A percentile compares a stretch with the other conserved stretches of the same genome.
phyloP scores from a whole-genome alignment of 305 asterid genomes.

The Striga hermonthica region DNA sequence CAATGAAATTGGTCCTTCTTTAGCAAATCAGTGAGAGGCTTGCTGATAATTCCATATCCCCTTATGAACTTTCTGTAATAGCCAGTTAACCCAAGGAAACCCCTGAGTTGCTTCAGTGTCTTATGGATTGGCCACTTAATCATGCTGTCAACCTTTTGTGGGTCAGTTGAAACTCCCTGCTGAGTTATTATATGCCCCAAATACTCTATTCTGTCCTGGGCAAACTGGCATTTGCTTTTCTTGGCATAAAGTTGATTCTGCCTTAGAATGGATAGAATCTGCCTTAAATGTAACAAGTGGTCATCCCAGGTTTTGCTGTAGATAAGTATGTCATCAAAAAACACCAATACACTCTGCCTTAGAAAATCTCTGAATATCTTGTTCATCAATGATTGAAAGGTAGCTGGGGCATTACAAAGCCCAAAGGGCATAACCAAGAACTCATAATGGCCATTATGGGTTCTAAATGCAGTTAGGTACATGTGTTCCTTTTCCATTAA shows the following conservation, averaged over 20 bases:
- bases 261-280: neutral
- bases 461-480: neutral
- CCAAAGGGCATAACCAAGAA: neutral
- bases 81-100: neutral
- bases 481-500: neutral
- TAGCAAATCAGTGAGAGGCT: neutral
- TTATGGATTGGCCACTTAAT: neutral
- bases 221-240: neutral
- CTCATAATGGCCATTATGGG: neutral
- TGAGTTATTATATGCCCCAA: neutral
- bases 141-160: neutral
- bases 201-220: neutral
- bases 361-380: neutral
- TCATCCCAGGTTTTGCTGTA: neutral
- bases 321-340: neutral
- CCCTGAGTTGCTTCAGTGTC: neutral
- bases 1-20: neutral
- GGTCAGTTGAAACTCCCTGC: constrained; percentile 1
- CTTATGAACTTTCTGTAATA: neutral
- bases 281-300: neutral
- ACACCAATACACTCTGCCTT: neutral
- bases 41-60: neutral
- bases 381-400: neutral
- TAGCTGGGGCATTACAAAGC: too few relatives aligned
- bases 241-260: neutral